Conservation (phyloP, 129 eudicot genomes). For the Cynara cardunculus region DNA sequence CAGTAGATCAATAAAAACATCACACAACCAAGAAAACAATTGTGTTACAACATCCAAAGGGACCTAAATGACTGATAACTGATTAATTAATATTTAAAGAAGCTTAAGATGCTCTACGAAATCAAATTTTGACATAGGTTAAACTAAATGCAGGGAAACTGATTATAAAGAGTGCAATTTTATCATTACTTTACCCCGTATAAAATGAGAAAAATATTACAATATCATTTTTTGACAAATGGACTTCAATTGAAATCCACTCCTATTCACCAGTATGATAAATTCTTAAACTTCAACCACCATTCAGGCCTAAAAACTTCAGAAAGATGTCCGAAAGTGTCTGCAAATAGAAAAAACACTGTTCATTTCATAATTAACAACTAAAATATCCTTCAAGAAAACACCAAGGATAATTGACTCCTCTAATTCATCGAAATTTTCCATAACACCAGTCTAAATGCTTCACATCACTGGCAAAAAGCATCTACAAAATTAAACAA, state of each 20-base stretch:
- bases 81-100: not conserved
- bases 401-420: not conserved
- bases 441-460: slow-evolving; percentile 6
- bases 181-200: not conserved
- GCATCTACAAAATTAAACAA: not conserved
- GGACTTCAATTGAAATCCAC: slow-evolving; percentile 10
- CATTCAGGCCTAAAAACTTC: slow-evolving; percentile 18
- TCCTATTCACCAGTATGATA: not conserved
- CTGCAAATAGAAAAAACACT: not conserved
- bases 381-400: not conserved
- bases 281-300: not conserved
- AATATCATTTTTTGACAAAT: not conserved
- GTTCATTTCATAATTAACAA: slow-evolving; percentile 2
- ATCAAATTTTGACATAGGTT: not conserved
- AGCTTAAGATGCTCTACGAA: not conserved
- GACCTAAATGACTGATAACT: not conserved
- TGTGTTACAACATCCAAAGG: not conserved
- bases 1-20: not conserved
- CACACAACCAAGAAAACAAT: not conserved
- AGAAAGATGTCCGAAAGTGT: not conserved
- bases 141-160: not conserved
- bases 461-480: slow-evolving; percentile 1
- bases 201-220: not conserved
- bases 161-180: not conserved
- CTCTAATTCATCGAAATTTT: not conserved